Base-by-base conservation (phyloP, 345 rosid species). In the Camelina sativa region DNA sequence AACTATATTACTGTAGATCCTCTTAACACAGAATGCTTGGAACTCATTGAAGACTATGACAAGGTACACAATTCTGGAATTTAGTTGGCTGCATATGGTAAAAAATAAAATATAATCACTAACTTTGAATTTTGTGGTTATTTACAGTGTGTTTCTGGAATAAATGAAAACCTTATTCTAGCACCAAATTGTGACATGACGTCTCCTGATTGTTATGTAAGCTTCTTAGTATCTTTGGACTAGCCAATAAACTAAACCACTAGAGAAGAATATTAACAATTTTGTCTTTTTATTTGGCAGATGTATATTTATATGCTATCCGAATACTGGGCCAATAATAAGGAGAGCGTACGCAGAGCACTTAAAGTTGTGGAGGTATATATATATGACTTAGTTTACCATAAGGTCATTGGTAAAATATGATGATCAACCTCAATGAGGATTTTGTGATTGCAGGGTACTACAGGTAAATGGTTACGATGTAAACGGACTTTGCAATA, bases 331-430 rank as follows among this genome's bases (percentile, higher is more conserved):
- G 77, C 64, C 10, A 73, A 64, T 55, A 10, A 73, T 55, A 10
- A 73, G 11, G 64, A 63, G 52, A 63, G 20, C 8, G 76, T 73
- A 15, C 63, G 70, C 20, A 53, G 4, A 52, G 76, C 60, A 23
- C 75, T 71, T 37, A 22, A 71, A 11, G 75, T 71, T 19, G 67
- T 71, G 8, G 22, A 71, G 75, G 75, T 47, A n/a, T 71, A n/a
- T n/a, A n/a, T 10, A 46, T 43, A 11, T 6, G 12, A 61, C 23
- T 23, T 22, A 32, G 15, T 47, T 37, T 32, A 48, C 7, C 3
- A 3, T 34, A 28, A 30, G 62, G 53, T 40, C 63, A 52, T 53
- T 51, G 43, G 4, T 65, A 19, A 35, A 22, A 22, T 50, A 10
- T 60, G 23, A 69, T 66, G 63, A 41, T n/a, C 53, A 53, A 69